A percentile compares a stretch with the other conserved stretches of the same genome.
Evolutionary conservation across 495 filamentous ascomycete species (phyloP).

Genomic region (Neurospora tetrasperma): DNA sequence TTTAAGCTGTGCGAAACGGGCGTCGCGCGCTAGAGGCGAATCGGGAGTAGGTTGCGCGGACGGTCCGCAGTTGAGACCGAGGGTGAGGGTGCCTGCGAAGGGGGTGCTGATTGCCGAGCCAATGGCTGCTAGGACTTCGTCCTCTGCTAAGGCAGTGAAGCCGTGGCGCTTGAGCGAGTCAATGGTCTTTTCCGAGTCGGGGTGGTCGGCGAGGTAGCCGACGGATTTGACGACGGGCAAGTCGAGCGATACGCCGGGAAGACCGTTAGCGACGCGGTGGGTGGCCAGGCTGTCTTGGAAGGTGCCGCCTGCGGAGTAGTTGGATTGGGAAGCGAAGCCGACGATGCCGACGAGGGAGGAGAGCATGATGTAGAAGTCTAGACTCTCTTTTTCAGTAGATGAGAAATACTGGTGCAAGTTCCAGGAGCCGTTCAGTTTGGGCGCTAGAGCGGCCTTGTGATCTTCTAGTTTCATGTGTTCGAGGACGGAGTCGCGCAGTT

Average conservation of each 20-base stretch:
- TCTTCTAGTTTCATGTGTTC: conserved; percentile 38
- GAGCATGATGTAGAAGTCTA: conserved; percentile 48
- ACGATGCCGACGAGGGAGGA: conserved; percentile 36
- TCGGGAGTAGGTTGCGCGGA: not conserved
- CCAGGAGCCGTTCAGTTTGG: conserved; percentile 42
- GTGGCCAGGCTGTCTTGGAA: conserved; percentile 22
- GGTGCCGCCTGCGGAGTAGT: conserved; percentile 40
- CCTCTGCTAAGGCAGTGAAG: conserved; percentile 11
- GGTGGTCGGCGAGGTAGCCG: conserved; percentile 22
- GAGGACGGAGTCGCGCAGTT: conserved; percentile 37
- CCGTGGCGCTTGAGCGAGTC: conserved; percentile 15
- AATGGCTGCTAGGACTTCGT: conserved; percentile 16
- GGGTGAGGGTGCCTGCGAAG: conserved; percentile 10
- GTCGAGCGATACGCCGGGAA: conserved; percentile 30
- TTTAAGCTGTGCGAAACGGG: conserved; percentile 9
- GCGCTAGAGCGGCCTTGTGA: conserved; percentile 30
- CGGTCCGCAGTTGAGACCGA: conserved; percentile 20
- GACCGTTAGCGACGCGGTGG: conserved; percentile 13
- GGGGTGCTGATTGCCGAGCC: conserved; percentile 16
- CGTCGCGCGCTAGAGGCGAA: conserved; percentile 9
- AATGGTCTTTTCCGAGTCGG: conserved; percentile 10
- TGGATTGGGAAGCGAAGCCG: conserved; percentile 34
- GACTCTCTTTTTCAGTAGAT: not conserved
- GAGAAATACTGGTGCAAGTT: conserved; percentile 35
- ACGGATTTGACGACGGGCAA: conserved; percentile 33